phyloP scores from a whole-genome alignment of 192 early-diverging fungal genomes.

The Backusella circina region DNA sequence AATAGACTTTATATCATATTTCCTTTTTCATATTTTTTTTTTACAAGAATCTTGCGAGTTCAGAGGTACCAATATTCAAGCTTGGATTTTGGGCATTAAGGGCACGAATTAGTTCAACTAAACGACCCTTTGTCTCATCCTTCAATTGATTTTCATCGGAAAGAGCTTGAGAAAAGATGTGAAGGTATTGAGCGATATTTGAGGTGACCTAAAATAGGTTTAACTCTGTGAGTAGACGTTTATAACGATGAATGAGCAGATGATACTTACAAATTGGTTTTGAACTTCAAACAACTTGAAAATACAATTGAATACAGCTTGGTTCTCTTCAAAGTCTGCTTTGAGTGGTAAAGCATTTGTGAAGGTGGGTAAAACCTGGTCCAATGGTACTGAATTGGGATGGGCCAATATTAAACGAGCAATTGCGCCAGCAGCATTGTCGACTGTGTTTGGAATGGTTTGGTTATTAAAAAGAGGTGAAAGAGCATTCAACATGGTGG shows the following conservation, averaged over 20 bases:
- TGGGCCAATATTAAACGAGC: constrained; percentile 68
- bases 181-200: constrained; percentile 48
- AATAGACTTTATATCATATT: neutral
- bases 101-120: constrained; percentile 53
- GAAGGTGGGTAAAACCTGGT: constrained; percentile 67
- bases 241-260: neutral
- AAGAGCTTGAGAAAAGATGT: constrained; percentile 53
- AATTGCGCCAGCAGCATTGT: constrained; percentile 80
- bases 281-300: constrained; percentile 58
- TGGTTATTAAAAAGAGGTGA: constrained; percentile 57
- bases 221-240: neutral
- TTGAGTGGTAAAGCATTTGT: constrained; percentile 65
- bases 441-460: constrained; percentile 49
- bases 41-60: constrained; percentile 30
- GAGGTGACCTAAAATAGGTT: constrained; percentile 35
- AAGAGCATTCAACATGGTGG: constrained; percentile 54
- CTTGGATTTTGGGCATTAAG: constrained; percentile 45
- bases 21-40: neutral
- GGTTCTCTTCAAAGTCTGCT: constrained; percentile 73
- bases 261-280: constrained; percentile 40
- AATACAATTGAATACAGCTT: constrained; percentile 67
- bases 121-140: constrained; percentile 43
- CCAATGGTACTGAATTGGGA: constrained; percentile 64
- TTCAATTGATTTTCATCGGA: constrained; percentile 56
- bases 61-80: constrained; percentile 29